Evolutionary conservation across 768 basidiomycete genomes (phyloP), one percentile per base, ranked within the genome.

Genomic region (Cystobasidiopsis lactophilus): DNA sequence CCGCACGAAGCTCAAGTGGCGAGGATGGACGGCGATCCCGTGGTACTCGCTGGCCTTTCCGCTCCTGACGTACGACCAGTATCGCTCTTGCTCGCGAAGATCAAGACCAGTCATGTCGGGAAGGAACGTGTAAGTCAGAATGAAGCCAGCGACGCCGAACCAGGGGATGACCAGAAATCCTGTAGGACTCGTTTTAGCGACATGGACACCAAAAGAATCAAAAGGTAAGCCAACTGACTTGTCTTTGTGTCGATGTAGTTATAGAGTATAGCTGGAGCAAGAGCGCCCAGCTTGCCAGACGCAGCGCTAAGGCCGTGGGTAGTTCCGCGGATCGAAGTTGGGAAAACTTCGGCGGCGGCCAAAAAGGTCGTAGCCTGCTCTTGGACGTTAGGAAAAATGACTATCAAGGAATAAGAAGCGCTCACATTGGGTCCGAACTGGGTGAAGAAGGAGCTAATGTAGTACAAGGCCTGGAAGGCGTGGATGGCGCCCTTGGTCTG

Each of bases 41-140:
- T 67, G 67, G 59, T 70, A 70, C 10, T 66, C 64, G 21, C 56
- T 51, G 9, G 63, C 59, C 31, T 61, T 57, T 2, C 69, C 69
- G 18, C 58, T 57, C 18, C 66, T 58, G 23, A 70, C 69, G 51
- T 58, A 67, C 4, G 55, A 50, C 58, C 58, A 59, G 61, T 68
- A 68, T 48, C 69, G 63, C 54, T 70, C 68, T 52, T 69, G 66
- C 58, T 69, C 69, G 40, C 65, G 58, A 2, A 70, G 62, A 53
- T 70, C 69, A 19, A 70, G 58, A 33, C 69, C 69, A 21, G 69
- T 70, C 3, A 67, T 69, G 51, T 69, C 69, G 53, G 67, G 67
- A 39, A 68, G 13, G 49, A 47, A 57, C 33, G 57, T 26, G 21
- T 43, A 47, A 46, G 62, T 61, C 23, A 61, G 21, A 44, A 60